Base-by-base conservation (phyloP, 257 asterid species). In the Ajuga chamaepitys region DNA sequence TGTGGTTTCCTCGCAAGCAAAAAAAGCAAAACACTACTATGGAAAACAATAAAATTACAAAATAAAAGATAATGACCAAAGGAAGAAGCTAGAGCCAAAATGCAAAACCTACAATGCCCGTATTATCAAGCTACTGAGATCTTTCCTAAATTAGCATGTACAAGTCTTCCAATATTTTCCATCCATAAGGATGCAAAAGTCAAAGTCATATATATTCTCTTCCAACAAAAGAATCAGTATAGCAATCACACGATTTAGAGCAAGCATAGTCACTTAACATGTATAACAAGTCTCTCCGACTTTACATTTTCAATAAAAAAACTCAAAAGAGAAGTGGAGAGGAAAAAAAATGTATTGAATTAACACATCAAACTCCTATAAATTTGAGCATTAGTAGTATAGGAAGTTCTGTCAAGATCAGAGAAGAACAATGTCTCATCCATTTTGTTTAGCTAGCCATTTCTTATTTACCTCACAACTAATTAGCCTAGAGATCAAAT, bases 81-180 rank as follows among this genome's bases (percentile, higher is more conserved):
- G 48, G 72, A 70, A 66, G 64, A 73, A 28, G 65, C 21, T 59
- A 46, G 24, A 67, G 20, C 47, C 26, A 2, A 41, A 16, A 67
- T 63, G 42, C 50, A 60, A 55, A 12, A 55, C 16, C 61, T 35
- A 47, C 14, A 37, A 56, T 41, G 28, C 13, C 53, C 64, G 41
- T 42, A 35, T 44, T 65, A 51, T 56, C 45, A 62, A 38, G 41
- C 24, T 38, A 25, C 48, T 62, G 16, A 17, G 42, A 62, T 75
- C 57, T 40, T 44, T 25, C 57, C 48, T 13, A 13, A 0, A 62
- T 52, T 56, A 20, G 9, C 22, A 44, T 10, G 37, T 4, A 4
- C 16, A 46, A 47, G 50, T 16, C 17, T 47, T 14, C 16, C 47
- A 44, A 26, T 41, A 28, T 12, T 59, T 57, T 4, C 40, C 0